phyloP scores from a whole-genome alignment of 129 eudicot genomes.

The sunflower (Helianthus annuus) region DNA sequence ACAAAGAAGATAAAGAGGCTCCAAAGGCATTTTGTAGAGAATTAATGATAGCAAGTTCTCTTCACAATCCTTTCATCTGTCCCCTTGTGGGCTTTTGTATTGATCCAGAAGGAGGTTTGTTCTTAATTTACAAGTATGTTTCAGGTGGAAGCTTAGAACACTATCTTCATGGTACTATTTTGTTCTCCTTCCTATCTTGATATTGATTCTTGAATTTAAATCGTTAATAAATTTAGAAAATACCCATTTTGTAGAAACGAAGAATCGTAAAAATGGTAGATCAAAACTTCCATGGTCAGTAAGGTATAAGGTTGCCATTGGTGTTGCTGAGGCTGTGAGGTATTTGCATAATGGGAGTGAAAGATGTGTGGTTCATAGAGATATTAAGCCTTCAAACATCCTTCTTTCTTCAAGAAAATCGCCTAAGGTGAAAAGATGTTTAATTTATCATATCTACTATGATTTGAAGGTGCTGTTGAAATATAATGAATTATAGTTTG shows the following conservation, averaged over 20 bases:
- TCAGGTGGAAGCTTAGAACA: conserved; percentile 97
- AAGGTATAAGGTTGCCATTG: conserved; percentile 83
- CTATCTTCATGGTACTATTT: conserved; percentile 74
- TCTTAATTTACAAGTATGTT: conserved; percentile 82
- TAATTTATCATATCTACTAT: not conserved
- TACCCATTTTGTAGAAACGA: conserved; percentile 56
- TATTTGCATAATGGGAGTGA: conserved; percentile 88
- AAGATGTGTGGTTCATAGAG: conserved; percentile 98
- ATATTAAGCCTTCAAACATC: conserved; percentile 96
- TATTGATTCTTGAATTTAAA: conserved; percentile 5
- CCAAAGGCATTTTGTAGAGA: conserved; percentile 97
- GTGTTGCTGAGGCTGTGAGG: conserved; percentile 80
- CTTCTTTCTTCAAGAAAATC: conserved; percentile 89
- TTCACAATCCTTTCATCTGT: conserved; percentile 68
- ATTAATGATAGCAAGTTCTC: conserved; percentile 95
- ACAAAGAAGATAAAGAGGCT: conserved; percentile 88
- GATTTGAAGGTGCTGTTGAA: not conserved
- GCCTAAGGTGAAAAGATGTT: conserved; percentile 59
- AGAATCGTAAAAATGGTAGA: conserved; percentile 73
- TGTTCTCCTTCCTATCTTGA: not conserved
- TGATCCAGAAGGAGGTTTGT: conserved; percentile 86
- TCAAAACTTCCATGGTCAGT: conserved; percentile 80
- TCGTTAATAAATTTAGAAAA: conserved; percentile 16
- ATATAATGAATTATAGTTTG: conserved; percentile 7
- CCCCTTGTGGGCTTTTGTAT: conserved; percentile 96